A percentile compares a stretch with the other conserved stretches of the same genome.
These are phyloP conservation scores for Fraxinus floribunda DNA, from an alignment of 305 asterid species.

Conservation along the genomic window DNA sequence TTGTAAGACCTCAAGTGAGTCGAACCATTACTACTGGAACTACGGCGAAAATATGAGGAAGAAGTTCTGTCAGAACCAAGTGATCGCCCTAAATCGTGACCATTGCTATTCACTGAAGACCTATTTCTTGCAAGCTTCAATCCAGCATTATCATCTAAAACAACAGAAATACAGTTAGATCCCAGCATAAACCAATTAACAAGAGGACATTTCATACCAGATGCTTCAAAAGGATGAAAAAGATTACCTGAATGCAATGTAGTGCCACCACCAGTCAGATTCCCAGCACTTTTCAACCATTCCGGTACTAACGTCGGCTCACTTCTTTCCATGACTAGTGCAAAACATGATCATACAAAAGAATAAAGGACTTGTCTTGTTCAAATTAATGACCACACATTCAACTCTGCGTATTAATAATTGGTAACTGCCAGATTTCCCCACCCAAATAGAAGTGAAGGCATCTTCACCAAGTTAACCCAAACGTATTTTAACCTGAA, in stretches of 20 bases:
- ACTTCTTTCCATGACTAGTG: slow-evolving; percentile 42
- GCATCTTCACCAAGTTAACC: neutral
- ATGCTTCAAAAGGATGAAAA: neutral
- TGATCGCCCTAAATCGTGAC: slow-evolving; percentile 31
- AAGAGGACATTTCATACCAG: neutral
- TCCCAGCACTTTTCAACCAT: slow-evolving; percentile 45
- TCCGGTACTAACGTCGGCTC: slow-evolving; percentile 50
- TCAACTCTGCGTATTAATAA: slow-evolving; percentile 3
- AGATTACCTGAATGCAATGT: slow-evolving; percentile 35
- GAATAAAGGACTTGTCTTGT: slow-evolving; percentile 15
- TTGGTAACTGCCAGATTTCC: slow-evolving; percentile 1
- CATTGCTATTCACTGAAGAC: slow-evolving; percentile 27
- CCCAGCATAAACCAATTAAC: neutral
- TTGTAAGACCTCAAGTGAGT: slow-evolving; percentile 32
- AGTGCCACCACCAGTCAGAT: slow-evolving; percentile 25
- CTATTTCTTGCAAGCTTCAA: slow-evolving; percentile 35
- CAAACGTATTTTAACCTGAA: neutral
- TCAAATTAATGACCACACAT: slow-evolving; percentile 4
- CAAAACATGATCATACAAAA: slow-evolving; percentile 23
- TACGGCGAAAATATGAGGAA: slow-evolving; percentile 32
- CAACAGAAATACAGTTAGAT: neutral
- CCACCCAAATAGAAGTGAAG: neutral
- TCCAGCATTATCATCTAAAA: slow-evolving; percentile 35
- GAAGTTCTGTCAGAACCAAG: slow-evolving; percentile 31
- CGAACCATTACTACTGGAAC: slow-evolving; percentile 35